Conservation (phyloP, 176 grass and related monocot genomes). For the maize (Zea mays) region DNA sequence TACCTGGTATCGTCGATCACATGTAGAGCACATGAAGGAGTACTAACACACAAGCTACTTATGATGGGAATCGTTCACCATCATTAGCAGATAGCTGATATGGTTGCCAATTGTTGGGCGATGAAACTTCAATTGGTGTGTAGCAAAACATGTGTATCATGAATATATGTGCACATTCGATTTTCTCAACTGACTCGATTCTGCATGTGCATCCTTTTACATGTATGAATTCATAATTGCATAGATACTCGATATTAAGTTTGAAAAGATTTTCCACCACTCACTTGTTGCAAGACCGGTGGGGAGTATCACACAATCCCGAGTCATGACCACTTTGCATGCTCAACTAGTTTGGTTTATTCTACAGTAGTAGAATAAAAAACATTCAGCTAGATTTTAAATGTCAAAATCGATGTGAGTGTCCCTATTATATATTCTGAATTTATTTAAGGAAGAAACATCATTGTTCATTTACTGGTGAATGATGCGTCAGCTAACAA, state of each 20-base stretch:
- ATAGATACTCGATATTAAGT: background rate
- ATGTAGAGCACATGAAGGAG: background rate
- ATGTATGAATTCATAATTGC: background rate
- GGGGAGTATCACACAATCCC: background rate
- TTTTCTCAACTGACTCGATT: background rate
- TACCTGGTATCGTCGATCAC: background rate
- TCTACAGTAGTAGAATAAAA: background rate
- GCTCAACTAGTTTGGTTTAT: background rate
- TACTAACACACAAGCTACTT: background rate
- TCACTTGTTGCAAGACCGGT: background rate
- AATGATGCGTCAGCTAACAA: no score
- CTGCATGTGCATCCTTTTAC: background rate
- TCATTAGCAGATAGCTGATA: background rate
- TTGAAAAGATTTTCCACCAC: background rate
- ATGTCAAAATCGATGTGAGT: background rate
- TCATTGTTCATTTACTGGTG: background rate
- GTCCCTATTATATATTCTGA: background rate
- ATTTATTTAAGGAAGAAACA: background rate
- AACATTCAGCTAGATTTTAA: background rate
- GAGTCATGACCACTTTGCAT: background rate
- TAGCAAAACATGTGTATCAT: background rate
- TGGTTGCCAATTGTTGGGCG: background rate
- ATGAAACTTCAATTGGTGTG: background rate
- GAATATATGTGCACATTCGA: background rate
- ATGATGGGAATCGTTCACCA: background rate